Percentiles rank a stretch among this genome's conserved stretches.
These are phyloP conservation scores for Tetraselmis chui DNA, from an alignment of 139 green algal species.

Conservation along the genomic window DNA sequence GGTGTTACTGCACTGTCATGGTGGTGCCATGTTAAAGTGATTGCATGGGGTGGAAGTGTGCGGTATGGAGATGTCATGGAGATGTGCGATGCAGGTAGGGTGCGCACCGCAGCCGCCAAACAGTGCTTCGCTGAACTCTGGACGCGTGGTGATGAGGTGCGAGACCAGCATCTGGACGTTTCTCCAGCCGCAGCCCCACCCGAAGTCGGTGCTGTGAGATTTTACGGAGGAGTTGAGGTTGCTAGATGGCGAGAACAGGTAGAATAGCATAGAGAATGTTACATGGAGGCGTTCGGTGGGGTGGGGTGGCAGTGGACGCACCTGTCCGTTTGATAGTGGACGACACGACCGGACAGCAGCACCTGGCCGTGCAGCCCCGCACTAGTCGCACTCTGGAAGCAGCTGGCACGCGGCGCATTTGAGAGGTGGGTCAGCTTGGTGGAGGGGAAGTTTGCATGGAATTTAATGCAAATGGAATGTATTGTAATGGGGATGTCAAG, in stretches of 20 bases:
- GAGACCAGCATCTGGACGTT: slow-evolving; percentile 47
- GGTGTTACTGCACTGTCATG: too few relatives aligned
- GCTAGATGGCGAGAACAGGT: too few relatives aligned
- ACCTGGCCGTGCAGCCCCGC: background rate
- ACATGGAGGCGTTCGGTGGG: too few relatives aligned
- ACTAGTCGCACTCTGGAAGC: background rate
- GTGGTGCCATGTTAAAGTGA: too few relatives aligned
- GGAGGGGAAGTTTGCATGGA: background rate
- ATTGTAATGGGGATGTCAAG: too few relatives aligned
- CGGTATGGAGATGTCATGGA: background rate
- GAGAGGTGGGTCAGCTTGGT: background rate
- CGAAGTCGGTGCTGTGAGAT: slow-evolving; percentile 19
- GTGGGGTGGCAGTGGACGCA: too few relatives aligned
- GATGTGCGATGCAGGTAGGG: background rate
- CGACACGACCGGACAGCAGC: background rate
- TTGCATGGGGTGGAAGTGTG: too few relatives aligned
- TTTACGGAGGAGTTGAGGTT: too few relatives aligned
- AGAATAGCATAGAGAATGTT: too few relatives aligned
- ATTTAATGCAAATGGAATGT: too few relatives aligned
- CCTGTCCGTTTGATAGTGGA: background rate
- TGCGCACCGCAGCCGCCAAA: slow-evolving; percentile 26
- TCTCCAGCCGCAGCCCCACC: slow-evolving; percentile 44
- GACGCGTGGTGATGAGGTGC: slow-evolving; percentile 21
- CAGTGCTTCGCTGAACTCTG: slow-evolving; percentile 15
- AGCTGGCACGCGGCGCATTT: background rate